Percentiles rank a stretch among this genome's conserved stretches.
phyloP scores from a whole-genome alignment of 257 asterid genomes.

The Coffea eugenioides region DNA sequence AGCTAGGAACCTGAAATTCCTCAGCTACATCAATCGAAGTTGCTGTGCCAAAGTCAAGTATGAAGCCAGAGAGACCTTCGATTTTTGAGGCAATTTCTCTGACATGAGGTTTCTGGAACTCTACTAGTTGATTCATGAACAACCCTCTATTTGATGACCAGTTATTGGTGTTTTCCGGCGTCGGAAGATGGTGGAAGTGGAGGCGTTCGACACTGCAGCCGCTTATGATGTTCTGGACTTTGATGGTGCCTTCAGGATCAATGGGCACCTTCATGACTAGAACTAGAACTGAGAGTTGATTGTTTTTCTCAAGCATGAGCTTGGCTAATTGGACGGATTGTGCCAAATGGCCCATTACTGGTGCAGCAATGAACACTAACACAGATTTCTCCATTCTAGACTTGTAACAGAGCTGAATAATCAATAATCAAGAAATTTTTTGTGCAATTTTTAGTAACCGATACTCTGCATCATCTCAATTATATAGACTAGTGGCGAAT shows the following conservation, averaged over 20 bases:
- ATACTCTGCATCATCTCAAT: no score
- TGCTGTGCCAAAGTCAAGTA: background rate
- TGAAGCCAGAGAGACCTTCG: conserved; percentile 2
- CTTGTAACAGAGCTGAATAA: no score
- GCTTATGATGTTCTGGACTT: background rate
- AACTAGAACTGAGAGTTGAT: background rate
- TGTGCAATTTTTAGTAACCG: no score
- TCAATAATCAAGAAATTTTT: no score
- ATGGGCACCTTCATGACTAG: background rate
- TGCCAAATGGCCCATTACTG: background rate
- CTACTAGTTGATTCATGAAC: background rate
- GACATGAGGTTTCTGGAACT: background rate
- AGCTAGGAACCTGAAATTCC: conserved; percentile 5
- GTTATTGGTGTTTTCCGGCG: background rate
- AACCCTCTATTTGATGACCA: background rate
- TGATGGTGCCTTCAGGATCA: background rate
- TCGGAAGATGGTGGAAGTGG: conserved; percentile 6
- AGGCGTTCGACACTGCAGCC: background rate
- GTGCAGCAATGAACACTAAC: background rate
- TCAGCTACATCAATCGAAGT: conserved; percentile 6
- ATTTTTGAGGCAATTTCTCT: background rate
- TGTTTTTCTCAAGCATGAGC: background rate
- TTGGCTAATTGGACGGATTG: background rate
- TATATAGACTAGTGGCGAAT: no score
- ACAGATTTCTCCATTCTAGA: background rate